Conservation (phyloP, 1,284 basidiomycete species). For the Rhodotorula sp. region DNA sequence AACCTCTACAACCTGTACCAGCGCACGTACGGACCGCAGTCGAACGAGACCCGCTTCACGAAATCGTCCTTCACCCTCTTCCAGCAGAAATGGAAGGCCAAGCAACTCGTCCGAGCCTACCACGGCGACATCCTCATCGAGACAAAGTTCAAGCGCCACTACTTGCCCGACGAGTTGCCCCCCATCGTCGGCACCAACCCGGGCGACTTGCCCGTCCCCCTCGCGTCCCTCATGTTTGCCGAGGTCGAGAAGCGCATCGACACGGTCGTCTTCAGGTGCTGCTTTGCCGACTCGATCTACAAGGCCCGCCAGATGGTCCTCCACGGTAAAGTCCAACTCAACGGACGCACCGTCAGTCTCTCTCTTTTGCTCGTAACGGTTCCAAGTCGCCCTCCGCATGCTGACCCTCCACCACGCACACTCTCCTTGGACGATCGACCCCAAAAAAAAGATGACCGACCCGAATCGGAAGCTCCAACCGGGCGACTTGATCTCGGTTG, state of each 20-base stretch:
- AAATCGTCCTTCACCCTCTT: constrained; percentile 78
- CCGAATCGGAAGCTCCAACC: constrained; percentile 88
- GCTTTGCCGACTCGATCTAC: constrained; percentile 87
- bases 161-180: constrained; percentile 81
- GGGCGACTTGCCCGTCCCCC: constrained; percentile 54
- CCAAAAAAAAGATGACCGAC: constrained; percentile 64
- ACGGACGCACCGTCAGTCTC: constrained; percentile 75
- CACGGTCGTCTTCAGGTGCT: constrained; percentile 84
- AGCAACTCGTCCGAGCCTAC: constrained; percentile 87
- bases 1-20: constrained; percentile 79
- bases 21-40: constrained; percentile 57
- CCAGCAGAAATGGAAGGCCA: constrained; percentile 89
- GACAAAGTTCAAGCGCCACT: constrained; percentile 93
- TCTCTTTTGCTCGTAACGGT: neutral
- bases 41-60: constrained; percentile 58
- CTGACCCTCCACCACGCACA: neutral
- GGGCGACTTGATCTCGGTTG: constrained; percentile 89
- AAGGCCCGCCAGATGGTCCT: constrained; percentile 82
- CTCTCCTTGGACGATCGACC: too few species aligned
- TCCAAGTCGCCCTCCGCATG: neutral
- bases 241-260: constrained; percentile 95
- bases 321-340: constrained; percentile 83
- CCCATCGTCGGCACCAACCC: constrained; percentile 63
- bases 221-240: constrained; percentile 85
- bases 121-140: constrained; percentile 95